Conservation (phyloP, 192 early-diverging fungal genomes). For the Hyaloraphidium curvatum region DNA sequence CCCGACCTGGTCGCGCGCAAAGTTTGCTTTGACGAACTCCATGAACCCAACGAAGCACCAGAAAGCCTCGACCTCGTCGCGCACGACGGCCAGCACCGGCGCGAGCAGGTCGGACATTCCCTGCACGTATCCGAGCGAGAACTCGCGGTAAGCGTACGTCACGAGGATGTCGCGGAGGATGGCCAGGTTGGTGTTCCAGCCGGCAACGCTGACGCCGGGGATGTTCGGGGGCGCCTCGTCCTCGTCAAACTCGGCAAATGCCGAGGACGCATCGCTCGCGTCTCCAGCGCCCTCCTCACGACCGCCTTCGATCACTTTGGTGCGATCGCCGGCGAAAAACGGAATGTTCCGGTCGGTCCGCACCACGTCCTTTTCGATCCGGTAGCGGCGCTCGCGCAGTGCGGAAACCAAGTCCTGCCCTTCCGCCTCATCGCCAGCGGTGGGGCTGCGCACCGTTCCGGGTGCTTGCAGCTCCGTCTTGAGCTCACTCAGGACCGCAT, state of each 20-base stretch:
- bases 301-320: not conserved
- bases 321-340: constrained; percentile 39
- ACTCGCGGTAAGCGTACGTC: constrained; percentile 51
- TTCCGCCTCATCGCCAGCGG: not conserved
- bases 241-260: not conserved
- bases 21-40: constrained; percentile 64
- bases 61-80: constrained; percentile 76
- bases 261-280: constrained; percentile 4
- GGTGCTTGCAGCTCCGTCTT: not conserved
- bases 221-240: constrained; percentile 13
- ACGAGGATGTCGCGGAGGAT: constrained; percentile 78
- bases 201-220: constrained; percentile 12
- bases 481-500: not conserved
- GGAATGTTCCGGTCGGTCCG: constrained; percentile 79
- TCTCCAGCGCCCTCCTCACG: too few species aligned
- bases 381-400: not conserved
- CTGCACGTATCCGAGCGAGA: constrained; percentile 66
- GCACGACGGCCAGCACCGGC: constrained; percentile 71
- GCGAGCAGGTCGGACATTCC: constrained; percentile 93
- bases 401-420: not conserved
- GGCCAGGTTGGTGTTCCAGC: constrained; percentile 58
- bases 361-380: constrained; percentile 40
- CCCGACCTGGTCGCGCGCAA: constrained; percentile 77
- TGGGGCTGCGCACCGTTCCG: not conserved
- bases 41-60: constrained; percentile 86